phyloP scores from a whole-genome alignment of 225 moss, liverwort and hornwort genomes.

The Polytrichum formosum region DNA sequence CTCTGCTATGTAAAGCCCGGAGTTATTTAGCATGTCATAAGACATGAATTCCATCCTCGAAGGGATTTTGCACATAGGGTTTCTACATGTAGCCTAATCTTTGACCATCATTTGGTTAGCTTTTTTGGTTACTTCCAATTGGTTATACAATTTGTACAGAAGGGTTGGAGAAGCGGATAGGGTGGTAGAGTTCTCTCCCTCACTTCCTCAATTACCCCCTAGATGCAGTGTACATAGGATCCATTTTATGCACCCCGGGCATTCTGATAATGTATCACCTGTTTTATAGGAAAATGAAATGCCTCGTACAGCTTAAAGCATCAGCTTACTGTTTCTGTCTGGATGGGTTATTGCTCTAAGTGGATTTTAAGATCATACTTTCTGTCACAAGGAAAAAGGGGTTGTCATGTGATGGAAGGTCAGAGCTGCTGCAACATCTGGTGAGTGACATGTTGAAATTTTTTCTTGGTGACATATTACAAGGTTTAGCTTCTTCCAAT shows the following conservation, averaged over 20 bases:
- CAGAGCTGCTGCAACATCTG: too few relatives aligned
- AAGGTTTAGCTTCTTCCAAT: too few relatives aligned
- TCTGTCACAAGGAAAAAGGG: too few relatives aligned
- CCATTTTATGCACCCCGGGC: constrained; percentile 27
- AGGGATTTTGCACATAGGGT: constrained; percentile 39
- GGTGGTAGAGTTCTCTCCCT: constrained; percentile 10
- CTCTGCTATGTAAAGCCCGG: constrained; percentile 14
- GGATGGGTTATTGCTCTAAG: background rate
- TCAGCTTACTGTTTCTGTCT: constrained; percentile 17
- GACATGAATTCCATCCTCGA: constrained; percentile 13
- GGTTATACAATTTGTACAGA: constrained; percentile 45
- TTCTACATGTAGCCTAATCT: constrained; percentile 12
- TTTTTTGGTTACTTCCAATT: constrained; percentile 30
- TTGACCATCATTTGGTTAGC: constrained; percentile 28
- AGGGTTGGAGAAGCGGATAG: constrained; percentile 21
- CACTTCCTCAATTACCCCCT: constrained; percentile 19
- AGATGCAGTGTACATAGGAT: constrained; percentile 44
- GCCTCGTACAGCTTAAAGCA: constrained; percentile 29
- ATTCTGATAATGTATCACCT: constrained; percentile 19
- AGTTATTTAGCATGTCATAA: constrained; percentile 21
- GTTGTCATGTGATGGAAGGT: too few relatives aligned
- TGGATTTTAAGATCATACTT: too few relatives aligned
- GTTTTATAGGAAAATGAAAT: constrained; percentile 31
- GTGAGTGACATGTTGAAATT: too few relatives aligned
- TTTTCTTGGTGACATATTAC: too few relatives aligned